phyloP scores from a whole-genome alignment of 164 flowering plant species.

The Kingdonia uniflora region DNA sequence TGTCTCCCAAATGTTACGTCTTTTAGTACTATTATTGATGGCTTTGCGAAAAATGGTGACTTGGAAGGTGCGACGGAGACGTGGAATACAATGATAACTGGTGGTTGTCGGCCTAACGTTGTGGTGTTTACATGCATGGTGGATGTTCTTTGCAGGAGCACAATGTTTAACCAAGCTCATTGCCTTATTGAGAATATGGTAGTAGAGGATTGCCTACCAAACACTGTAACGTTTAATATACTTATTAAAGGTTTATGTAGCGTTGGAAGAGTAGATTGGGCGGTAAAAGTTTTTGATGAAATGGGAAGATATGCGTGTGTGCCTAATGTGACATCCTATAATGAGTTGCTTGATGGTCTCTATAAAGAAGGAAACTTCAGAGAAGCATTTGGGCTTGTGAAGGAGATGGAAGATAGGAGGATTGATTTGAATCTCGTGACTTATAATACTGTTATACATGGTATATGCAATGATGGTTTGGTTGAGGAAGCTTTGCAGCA shows the following conservation, averaged over 20 bases:
- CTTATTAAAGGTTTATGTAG: constrained; percentile 62
- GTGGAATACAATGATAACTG: constrained; percentile 68
- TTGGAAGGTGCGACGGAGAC: constrained; percentile 44
- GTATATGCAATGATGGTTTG: constrained; percentile 39
- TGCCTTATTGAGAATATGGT: constrained; percentile 49
- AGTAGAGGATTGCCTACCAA: constrained; percentile 50
- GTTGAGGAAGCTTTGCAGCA: constrained; percentile 30
- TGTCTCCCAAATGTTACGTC: constrained; percentile 51
- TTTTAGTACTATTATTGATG: constrained; percentile 52
- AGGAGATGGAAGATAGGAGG: constrained; percentile 39
- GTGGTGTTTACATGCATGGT: constrained; percentile 75
- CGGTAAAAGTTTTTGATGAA: constrained; percentile 35
- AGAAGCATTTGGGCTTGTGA: constrained; percentile 34
- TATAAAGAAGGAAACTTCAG: constrained; percentile 23
- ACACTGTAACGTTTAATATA: constrained; percentile 48
- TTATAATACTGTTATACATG: constrained; percentile 51
- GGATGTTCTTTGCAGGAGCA: constrained; percentile 51
- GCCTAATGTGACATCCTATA: constrained; percentile 53
- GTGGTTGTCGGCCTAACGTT: constrained; percentile 68
- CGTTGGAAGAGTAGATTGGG: constrained; percentile 43
- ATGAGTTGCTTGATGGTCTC: constrained; percentile 61
- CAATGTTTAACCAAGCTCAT: constrained; percentile 53
- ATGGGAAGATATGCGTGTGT: constrained; percentile 48
- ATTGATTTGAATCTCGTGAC: constrained; percentile 41
- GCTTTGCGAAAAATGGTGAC: constrained; percentile 52